Evolutionary conservation across 441 rosid genomes (phyloP).

Genomic region (Bruguiera hainesii): DNA sequence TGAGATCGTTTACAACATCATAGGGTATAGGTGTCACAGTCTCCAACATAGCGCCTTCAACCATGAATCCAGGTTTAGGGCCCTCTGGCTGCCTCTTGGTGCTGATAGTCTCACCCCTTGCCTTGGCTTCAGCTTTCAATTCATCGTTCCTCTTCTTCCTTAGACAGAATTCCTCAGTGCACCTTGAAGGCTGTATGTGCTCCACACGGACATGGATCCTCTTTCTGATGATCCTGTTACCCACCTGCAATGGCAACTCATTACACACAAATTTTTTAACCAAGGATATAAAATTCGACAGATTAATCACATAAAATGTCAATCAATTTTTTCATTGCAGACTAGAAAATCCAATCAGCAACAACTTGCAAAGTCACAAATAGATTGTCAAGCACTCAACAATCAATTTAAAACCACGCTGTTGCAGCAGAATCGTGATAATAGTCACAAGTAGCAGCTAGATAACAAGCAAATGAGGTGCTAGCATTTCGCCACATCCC

Average conservation of each 20-base stretch:
- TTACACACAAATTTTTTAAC: not conserved
- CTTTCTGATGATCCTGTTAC: slow-evolving; percentile 69
- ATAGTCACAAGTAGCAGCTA: too few relatives aligned
- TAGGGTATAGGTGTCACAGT: slow-evolving; percentile 41
- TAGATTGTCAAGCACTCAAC: too few relatives aligned
- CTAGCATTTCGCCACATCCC: too few relatives aligned
- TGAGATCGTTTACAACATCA: slow-evolving; percentile 4
- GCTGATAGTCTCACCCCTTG: slow-evolving; percentile 58
- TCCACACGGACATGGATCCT: slow-evolving; percentile 74
- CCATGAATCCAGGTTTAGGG: slow-evolving; percentile 80
- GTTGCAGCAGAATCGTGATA: too few relatives aligned
- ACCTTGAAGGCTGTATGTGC: slow-evolving; percentile 74
- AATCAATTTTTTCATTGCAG: too few relatives aligned
- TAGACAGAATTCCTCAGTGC: slow-evolving; percentile 54
- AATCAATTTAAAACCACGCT: too few relatives aligned
- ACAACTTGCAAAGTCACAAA: too few relatives aligned
- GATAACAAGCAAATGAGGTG: too few relatives aligned
- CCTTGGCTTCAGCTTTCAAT: slow-evolving; percentile 70
- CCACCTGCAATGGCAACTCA: slow-evolving; percentile 36
- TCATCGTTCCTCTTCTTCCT: slow-evolving; percentile 60
- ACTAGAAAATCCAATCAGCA: too few relatives aligned
- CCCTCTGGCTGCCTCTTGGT: slow-evolving; percentile 78
- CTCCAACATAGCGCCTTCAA: slow-evolving; percentile 67
- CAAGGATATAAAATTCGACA: not conserved
- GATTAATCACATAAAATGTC: not conserved